Evolutionary conservation across 176 grass and related monocot genomes (phyloP).

Genomic region (Rhynchospora breviuscula): DNA sequence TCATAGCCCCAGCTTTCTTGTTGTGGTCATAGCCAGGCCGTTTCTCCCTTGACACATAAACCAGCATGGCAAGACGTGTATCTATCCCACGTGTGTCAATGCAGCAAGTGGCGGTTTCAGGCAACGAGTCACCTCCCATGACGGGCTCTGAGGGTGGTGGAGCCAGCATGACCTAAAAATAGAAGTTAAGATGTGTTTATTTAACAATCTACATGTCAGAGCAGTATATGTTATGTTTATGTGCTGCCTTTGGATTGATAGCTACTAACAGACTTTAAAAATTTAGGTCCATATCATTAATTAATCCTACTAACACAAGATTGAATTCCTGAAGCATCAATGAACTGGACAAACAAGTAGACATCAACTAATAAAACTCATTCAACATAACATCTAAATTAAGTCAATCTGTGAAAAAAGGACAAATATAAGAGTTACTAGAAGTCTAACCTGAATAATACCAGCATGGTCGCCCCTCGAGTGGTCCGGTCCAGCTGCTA

Average conservation of each 20-base stretch:
- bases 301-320: not conserved
- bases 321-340: not conserved
- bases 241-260: not conserved
- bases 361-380: too few relatives aligned
- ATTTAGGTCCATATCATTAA: not conserved
- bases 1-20: constrained; percentile 95
- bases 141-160: constrained; percentile 62
- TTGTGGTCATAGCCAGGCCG: constrained; percentile 85
- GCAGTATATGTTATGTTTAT: not conserved
- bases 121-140: constrained; percentile 40
- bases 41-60: constrained; percentile 85
- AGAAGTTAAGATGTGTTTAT: not conserved
- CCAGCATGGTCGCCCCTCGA: constrained; percentile 77
- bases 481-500: constrained; percentile 39
- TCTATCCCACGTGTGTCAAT: constrained; percentile 70
- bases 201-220: not conserved
- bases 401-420: not conserved
- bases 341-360: not conserved
- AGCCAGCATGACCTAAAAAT: constrained; percentile 68
- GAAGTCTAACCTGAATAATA: constrained; percentile 65
- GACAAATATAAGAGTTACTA: not conserved
- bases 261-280: not conserved
- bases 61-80: constrained; percentile 80
- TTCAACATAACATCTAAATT: not conserved
- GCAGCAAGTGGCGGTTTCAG: constrained; percentile 23